Base-by-base conservation (phyloP, 208 protist genomes). In the Kentomonas sorsogonicus region DNA sequence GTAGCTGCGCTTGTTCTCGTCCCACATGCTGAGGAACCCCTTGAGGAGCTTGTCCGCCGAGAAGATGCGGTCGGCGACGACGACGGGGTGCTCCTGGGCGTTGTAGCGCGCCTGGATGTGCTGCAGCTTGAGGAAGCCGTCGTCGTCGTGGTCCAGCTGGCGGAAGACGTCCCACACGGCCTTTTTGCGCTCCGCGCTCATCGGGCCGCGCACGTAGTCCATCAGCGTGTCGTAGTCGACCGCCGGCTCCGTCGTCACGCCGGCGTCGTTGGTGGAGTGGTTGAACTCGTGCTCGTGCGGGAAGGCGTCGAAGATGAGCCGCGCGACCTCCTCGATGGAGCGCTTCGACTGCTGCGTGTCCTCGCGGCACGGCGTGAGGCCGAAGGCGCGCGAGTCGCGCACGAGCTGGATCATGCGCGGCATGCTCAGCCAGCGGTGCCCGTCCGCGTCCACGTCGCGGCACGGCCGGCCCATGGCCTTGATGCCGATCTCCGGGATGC, bases 381-480 rank as follows among this genome's bases (percentile, higher is more conserved):
- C 70, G 48, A 86, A 91, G 13, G 71, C 72, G 11, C 79, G 72
- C 1, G 83, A 88, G 48, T 80, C 82, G 11, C 77, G 76, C 29
- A 94, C 81, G 40, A 94, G 72, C 65, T 72, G 63, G 27, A 51
- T 61, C 46, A 94, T 72, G n/a, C 77, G 77, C 16, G 75, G 66
- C 44, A 67, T 60, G 25, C 79, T 85, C 78, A 94, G 89, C 77
- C 80, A 94, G 3, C 87, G 83, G n/a, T 76, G 76, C 16, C 89
- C 89, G 58, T 93, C 84, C 20, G 43, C 75, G 46, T 59, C 60
- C 16, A 85, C 81, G 11, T 66, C 23, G 47, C 85, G 79, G 45
- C 93, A 96, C 2, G 83, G 90, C 7, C 86, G 72, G 0, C 90
- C 90, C 84, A 94, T 93, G 13, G 83, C 85, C 45, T 96, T 96